Base-by-base conservation (phyloP, 148 eudicot genomes). In the Rhododendron kiyosumense region DNA sequence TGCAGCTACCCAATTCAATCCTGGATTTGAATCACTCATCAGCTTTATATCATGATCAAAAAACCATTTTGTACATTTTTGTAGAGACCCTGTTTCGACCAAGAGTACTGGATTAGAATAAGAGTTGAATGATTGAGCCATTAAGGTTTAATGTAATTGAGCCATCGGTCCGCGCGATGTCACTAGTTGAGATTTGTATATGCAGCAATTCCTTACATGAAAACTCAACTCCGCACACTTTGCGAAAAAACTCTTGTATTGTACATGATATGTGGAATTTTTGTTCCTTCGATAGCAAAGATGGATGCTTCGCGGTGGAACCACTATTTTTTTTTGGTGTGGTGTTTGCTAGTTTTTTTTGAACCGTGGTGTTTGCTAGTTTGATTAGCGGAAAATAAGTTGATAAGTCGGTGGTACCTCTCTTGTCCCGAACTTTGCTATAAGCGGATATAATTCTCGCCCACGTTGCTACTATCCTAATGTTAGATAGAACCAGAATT, bases 1-100 rank as follows among this genome's bases (percentile, higher is more conserved):
- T 94, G 94, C 90, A 92, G 89, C 89, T 93, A 93, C 84, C 92
- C 95, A 28, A 90, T 95, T 57, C 99, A 91, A 59, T 94, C 98
- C 52, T 95, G 98, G 99, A 92, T 91, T 78, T 94, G 87, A 91
- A 34, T 43, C 26, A 28, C 32, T 34, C 43, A 34, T 71, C 43
- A 30, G 6, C 18, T 14, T 71, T 32, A 28, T 14, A 36, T 11
- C 41, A 4, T 71, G 36, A 48, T 0, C 0, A 45, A 45, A 45
- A 49, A 63, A 3, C 12, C 83, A 48, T 5, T 17, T 9, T 78
- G 41, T 20, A 74, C 85, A 84, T 63, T 83, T 85, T 87, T 63
- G 81, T 63, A 83, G 83, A 41, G 83, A 67, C 83, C 86, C 86
- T 36, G 24, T 83, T 57, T 81, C 84, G 48, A 79, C 74, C 34